These are phyloP conservation scores for Phytopythium litorale DNA, from an alignment of 352 stramenopile genomes.

Conservation along the genomic window DNA sequence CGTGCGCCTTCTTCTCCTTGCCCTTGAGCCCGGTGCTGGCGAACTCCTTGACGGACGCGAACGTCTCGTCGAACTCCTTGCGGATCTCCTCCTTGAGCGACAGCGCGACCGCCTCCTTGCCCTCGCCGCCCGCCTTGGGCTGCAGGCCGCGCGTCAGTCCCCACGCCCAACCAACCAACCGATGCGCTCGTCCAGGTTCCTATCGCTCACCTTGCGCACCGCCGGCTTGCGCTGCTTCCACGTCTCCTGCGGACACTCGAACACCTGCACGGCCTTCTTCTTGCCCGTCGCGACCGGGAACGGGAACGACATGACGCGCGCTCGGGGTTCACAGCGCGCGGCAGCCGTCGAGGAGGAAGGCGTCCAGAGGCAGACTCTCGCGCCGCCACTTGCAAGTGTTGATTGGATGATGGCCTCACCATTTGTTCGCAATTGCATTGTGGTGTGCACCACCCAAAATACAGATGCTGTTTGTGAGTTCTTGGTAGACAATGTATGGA, in stretches of 20 bases:
- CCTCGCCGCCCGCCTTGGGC: conserved; percentile 23
- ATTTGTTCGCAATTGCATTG: too few relatives aligned
- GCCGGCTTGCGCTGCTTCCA: conserved; percentile 55
- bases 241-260: conserved; percentile 66
- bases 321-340: background rate
- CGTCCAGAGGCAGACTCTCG: background rate
- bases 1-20: conserved; percentile 75
- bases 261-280: conserved; percentile 77
- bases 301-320: conserved; percentile 40
- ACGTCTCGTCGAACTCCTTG: conserved; percentile 73
- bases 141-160: background rate
- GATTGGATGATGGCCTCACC: background rate
- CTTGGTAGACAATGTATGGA: too few relatives aligned
- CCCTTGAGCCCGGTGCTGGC: conserved; percentile 38
- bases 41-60: conserved; percentile 72
- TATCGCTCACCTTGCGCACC: conserved; percentile 16
- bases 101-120: conserved; percentile 25
- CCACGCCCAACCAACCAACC: background rate
- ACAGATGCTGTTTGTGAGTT: too few relatives aligned
- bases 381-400: background rate
- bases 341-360: background rate
- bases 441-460: too few relatives aligned
- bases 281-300: conserved; percentile 73
- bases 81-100: conserved; percentile 62
- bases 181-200: background rate